phyloP scores from a whole-genome alignment of 148 eudicot genomes.

The Oxyria digyna region DNA sequence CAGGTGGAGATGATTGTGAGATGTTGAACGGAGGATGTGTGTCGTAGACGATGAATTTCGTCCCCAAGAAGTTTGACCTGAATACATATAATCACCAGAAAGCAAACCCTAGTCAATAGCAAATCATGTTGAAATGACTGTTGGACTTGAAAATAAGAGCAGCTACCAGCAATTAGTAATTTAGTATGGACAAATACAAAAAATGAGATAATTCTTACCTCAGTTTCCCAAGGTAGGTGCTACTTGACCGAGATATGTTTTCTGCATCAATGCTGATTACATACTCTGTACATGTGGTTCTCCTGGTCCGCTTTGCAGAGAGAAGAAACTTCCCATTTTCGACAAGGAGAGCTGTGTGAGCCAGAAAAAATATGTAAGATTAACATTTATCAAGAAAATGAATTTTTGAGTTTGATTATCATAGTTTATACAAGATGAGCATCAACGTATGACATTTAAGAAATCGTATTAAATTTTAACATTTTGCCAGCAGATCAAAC shows the following conservation, averaged over 20 bases:
- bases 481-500: background rate
- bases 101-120: background rate
- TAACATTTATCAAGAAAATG: background rate
- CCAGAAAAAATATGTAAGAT: background rate
- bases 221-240: slow-evolving; percentile 73
- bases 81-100: background rate
- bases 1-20: slow-evolving; percentile 34
- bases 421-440: background rate
- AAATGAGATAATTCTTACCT: slow-evolving; percentile 23
- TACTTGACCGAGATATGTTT: slow-evolving; percentile 74
- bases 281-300: slow-evolving; percentile 83
- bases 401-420: background rate
- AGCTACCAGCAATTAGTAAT: background rate
- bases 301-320: slow-evolving; percentile 72
- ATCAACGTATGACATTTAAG: background rate
- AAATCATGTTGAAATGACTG: background rate
- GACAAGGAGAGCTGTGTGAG: slow-evolving; percentile 55
- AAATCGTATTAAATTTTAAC: background rate
- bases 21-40: slow-evolving; percentile 57
- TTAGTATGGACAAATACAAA: background rate
- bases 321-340: slow-evolving; percentile 94
- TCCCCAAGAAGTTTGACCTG: slow-evolving; percentile 88
- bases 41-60: slow-evolving; percentile 71
- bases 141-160: background rate
- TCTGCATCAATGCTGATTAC: slow-evolving; percentile 90